phyloP scores from a whole-genome alignment of 768 basidiomycete species.

The Leucosporidium yakuticum region DNA sequence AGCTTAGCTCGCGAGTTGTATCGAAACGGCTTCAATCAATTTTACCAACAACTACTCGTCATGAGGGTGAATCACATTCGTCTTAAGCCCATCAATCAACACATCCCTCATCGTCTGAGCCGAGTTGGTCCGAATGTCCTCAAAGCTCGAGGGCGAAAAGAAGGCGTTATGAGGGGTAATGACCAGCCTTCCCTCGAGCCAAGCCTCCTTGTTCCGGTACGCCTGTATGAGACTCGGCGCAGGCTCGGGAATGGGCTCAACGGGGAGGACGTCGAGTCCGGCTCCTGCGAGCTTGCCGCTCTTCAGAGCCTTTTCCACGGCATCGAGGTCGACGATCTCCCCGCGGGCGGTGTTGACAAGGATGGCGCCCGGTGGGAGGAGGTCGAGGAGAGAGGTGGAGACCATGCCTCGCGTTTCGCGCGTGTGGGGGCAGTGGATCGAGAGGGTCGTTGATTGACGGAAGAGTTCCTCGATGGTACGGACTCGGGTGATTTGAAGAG shows the following conservation, averaged over 20 bases:
- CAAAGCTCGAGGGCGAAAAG: conserved; percentile 21
- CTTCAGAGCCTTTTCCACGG: conserved; percentile 24
- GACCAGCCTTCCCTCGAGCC: conserved; percentile 32
- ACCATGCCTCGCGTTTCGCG: conserved; percentile 25
- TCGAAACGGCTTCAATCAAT: too few species aligned
- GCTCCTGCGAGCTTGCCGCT: conserved; percentile 29
- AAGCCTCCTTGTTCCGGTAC: conserved; percentile 31
- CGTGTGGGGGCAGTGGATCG: conserved; percentile 33
- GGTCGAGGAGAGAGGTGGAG: conserved; percentile 17
- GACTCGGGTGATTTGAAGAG: conserved; percentile 28
- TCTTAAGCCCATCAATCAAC: conserved; percentile 9
- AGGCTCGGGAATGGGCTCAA: conserved; percentile 29
- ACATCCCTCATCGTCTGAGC: conserved; percentile 31
- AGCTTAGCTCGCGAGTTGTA: too few species aligned
- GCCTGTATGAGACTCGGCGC: conserved; percentile 32
- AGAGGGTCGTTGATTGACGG: conserved; percentile 17
- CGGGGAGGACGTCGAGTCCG: conserved; percentile 34
- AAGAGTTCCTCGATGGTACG: conserved; percentile 29
- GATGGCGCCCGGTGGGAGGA: conserved; percentile 16
- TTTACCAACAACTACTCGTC: too few species aligned
- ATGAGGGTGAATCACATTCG: not conserved
- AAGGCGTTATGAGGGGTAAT: conserved; percentile 34
- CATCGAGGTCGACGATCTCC: conserved; percentile 30
- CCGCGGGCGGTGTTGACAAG: conserved; percentile 36
- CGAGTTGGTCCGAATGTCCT: conserved; percentile 28